phyloP scores from a whole-genome alignment of 225 moss, liverwort and hornwort genomes.

The Antitrichia curtipendula region DNA sequence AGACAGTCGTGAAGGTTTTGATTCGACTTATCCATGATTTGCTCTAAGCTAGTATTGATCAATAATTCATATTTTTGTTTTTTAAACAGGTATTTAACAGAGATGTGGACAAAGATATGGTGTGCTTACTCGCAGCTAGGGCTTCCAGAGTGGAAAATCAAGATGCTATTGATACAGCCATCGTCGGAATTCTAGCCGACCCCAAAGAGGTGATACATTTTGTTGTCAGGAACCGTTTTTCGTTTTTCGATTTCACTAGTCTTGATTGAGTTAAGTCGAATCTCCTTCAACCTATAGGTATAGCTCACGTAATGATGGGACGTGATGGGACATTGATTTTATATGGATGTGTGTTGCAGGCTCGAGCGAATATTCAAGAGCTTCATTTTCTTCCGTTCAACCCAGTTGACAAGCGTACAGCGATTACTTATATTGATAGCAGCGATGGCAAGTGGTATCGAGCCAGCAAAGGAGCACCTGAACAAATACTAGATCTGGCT shows the following conservation, averaged over 20 bases:
- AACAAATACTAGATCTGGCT: slow-evolving; percentile 50
- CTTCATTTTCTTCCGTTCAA: slow-evolving; percentile 52
- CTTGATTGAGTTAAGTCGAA: background rate
- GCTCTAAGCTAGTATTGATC: background rate
- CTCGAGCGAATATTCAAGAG: slow-evolving; percentile 48
- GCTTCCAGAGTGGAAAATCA: slow-evolving; percentile 52
- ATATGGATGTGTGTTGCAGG: background rate
- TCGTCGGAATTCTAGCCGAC: slow-evolving; percentile 46
- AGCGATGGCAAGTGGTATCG: slow-evolving; percentile 51
- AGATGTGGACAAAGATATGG: slow-evolving; percentile 32
- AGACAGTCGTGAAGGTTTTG: background rate
- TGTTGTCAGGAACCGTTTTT: background rate
- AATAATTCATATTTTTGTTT: background rate
- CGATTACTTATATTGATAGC: slow-evolving; percentile 45
- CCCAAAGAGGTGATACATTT: slow-evolving; percentile 33
- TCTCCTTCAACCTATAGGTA: background rate
- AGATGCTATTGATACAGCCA: slow-evolving; percentile 55
- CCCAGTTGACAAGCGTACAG: slow-evolving; percentile 69
- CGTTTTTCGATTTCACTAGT: background rate
- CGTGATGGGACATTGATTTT: background rate
- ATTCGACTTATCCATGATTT: background rate
- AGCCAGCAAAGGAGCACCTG: slow-evolving; percentile 66
- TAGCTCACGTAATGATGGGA: background rate
- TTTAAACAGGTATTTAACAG: slow-evolving; percentile 17
- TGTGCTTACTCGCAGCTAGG: slow-evolving; percentile 45